Evolutionary conservation across 1,284 basidiomycete species (phyloP), one percentile per base, ranked within the genome.

Genomic region (Rhodotorula sp.): DNA sequence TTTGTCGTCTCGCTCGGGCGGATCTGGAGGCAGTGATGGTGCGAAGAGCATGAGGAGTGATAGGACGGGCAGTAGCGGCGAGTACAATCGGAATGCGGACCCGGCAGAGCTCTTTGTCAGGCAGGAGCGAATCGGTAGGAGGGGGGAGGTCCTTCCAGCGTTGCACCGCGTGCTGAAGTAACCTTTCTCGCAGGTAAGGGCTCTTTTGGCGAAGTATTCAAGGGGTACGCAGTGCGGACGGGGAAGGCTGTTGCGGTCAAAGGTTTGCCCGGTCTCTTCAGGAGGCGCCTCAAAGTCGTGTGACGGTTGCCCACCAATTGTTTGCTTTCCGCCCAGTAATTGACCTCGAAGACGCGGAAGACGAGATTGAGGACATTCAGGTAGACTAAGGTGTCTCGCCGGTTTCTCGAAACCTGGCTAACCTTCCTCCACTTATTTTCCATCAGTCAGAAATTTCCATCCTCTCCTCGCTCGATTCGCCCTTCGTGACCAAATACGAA

Each of bases 341-440:
- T 80, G 94, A 99, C 83, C 86, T 99, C 48, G 95, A 99, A 82
- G 93, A 91, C 78, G 94, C 95, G 62, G 95, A 98, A 81, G 96
- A 99, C 79, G 96, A 99, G 84, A 97, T 99, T 80, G 94, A 97
- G 81, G 95, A 99, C 82, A 98, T 99, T 69, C 95, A 99, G 78
- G 93, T 96, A 80, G n/a, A 53, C 9, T 10, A 10, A 30, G 9
- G 27, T 9, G 17, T 4, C n/a, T 20, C 39, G 19, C 13, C 30
- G 17, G 9, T 2, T 27, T 19, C 8, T 20, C 5, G 9, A 32
- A 30, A 32, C 24, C 4, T 49, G 2, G 4, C 5, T 10, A 6
- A 27, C 44, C 8, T 32, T 19, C 20, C 47, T 13, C 8, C 22
- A n/a, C 34, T 29, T 22, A 5, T 29, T 2, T 24, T 15, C n/a